Conservation (phyloP, 148 eudicot genomes). For the Fagopyrum homotropicum region DNA sequence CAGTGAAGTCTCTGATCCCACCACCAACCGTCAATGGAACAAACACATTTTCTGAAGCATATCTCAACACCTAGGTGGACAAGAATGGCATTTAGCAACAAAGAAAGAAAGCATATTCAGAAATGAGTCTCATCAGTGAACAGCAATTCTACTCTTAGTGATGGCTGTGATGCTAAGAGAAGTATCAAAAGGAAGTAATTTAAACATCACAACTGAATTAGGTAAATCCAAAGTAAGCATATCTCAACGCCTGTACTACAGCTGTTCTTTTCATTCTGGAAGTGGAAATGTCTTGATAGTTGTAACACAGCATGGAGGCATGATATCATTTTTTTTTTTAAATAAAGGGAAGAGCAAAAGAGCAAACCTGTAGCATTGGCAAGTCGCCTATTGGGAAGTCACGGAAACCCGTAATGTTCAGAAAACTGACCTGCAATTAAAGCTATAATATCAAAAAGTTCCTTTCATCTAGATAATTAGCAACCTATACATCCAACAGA, state of each 20-base stretch:
- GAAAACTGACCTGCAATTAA: slow-evolving; percentile 67
- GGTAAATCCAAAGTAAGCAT: not conserved
- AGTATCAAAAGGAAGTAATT: not conserved
- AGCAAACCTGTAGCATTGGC: slow-evolving; percentile 87
- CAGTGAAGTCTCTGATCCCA: slow-evolving; percentile 96
- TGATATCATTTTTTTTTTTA: not conserved
- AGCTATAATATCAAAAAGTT: not conserved
- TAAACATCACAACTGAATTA: not conserved
- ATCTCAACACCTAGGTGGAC: slow-evolving; percentile 55
- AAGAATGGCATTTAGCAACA: not conserved
- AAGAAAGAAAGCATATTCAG: not conserved
- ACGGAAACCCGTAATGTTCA: slow-evolving; percentile 92
- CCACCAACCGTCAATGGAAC: slow-evolving; percentile 99
- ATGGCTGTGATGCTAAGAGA: not conserved
- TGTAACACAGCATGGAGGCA: not conserved
- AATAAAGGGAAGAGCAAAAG: not conserved
- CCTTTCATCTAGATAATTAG: slow-evolving; percentile 1
- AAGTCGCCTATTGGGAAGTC: slow-evolving; percentile 94
- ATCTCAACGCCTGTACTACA: too few relatives aligned
- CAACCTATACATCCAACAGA: not conserved
- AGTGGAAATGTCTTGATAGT: too few relatives aligned
- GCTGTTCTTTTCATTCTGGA: too few relatives aligned
- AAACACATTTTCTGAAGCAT: slow-evolving; percentile 82
- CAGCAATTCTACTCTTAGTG: not conserved
- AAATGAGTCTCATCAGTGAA: not conserved